Conservation (phyloP, 768 basidiomycete genomes). For the Mrakia frigida region DNA sequence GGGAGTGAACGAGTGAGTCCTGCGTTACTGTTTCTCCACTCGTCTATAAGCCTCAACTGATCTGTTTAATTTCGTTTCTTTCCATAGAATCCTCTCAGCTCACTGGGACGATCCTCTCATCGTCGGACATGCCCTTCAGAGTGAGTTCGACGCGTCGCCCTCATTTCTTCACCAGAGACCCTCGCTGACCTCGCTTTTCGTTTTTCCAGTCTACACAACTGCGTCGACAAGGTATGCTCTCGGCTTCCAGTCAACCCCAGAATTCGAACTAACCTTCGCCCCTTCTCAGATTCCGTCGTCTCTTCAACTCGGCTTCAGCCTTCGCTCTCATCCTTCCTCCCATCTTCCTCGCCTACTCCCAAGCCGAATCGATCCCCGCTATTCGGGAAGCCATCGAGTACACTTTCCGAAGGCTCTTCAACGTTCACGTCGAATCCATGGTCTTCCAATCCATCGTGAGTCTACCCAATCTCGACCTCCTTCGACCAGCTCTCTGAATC, state of each 20-base stretch:
- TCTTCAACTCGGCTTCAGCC: conserved; percentile 66
- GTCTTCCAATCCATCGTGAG: conserved; percentile 66
- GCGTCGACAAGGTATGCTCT: conserved; percentile 59
- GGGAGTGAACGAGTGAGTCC: conserved; percentile 53
- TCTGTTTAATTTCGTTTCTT: too few relatives aligned
- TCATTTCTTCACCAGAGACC: neutral
- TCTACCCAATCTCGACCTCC: neutral
- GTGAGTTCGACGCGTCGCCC: conserved; percentile 46
- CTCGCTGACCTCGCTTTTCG: conserved; percentile 14
- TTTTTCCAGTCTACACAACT: conserved; percentile 58
- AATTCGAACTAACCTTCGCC: neutral
- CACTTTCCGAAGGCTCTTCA: conserved; percentile 64
- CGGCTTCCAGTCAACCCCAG: too few relatives aligned
- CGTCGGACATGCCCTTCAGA: conserved; percentile 66
- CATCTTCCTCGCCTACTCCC: conserved; percentile 64
- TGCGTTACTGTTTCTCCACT: neutral
- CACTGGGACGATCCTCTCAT: conserved; percentile 73
- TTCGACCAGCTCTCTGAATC: neutral
- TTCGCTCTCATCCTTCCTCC: conserved; percentile 71
- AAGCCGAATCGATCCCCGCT: conserved; percentile 54
- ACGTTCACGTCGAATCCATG: conserved; percentile 65
- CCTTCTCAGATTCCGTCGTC: conserved; percentile 57
- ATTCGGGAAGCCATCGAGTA: conserved; percentile 68
- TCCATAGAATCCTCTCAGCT: conserved; percentile 55
- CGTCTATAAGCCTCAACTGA: neutral